Evolutionary conservation across 306 rosid genomes (phyloP).

Genomic region (Luffa aegyptiaca): DNA sequence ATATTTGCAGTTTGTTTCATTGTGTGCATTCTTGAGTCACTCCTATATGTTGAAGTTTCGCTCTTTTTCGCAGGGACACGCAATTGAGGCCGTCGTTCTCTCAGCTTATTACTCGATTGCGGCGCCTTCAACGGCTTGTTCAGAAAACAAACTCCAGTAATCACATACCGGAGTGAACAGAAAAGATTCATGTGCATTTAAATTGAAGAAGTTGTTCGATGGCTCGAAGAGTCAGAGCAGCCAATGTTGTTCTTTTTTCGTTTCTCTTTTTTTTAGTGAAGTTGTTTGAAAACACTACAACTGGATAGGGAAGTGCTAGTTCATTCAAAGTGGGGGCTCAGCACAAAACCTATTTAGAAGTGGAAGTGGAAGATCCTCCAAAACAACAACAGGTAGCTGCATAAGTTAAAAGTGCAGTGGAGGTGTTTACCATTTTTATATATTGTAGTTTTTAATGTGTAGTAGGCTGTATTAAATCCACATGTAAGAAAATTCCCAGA

Average conservation of each 20-base stretch:
- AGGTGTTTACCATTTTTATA: conserved; percentile 23
- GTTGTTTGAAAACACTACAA: conserved; percentile 14
- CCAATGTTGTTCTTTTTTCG: conserved; percentile 8
- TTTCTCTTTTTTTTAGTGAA: conserved; percentile 15
- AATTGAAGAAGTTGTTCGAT: conserved; percentile 32
- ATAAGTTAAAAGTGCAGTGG: conserved; percentile 37
- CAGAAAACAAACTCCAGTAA: conserved; percentile 26
- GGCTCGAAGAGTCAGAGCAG: conserved; percentile 72
- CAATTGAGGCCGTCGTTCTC: conserved; percentile 90
- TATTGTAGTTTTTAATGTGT: conserved; percentile 9
- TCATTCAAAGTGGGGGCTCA: conserved; percentile 70
- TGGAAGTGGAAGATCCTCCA: conserved; percentile 33
- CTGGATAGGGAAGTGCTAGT: conserved; percentile 52
- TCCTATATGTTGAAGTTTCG: background rate
- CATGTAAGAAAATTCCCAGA: conserved; percentile 39
- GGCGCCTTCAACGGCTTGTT: conserved; percentile 43
- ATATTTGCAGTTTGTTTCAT: background rate
- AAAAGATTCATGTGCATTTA: conserved; percentile 31
- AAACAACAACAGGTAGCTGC: conserved; percentile 27
- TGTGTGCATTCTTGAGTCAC: background rate
- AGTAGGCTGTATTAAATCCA: conserved; percentile 32
- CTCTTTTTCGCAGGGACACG: conserved; percentile 58
- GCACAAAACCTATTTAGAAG: conserved; percentile 36
- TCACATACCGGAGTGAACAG: conserved; percentile 25
- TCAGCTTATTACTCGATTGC: conserved; percentile 64